Percentiles rank a stretch among this genome's conserved stretches.
Evolutionary conservation across 306 rosid genomes (phyloP).

Genomic region (Rubus idaeus): DNA sequence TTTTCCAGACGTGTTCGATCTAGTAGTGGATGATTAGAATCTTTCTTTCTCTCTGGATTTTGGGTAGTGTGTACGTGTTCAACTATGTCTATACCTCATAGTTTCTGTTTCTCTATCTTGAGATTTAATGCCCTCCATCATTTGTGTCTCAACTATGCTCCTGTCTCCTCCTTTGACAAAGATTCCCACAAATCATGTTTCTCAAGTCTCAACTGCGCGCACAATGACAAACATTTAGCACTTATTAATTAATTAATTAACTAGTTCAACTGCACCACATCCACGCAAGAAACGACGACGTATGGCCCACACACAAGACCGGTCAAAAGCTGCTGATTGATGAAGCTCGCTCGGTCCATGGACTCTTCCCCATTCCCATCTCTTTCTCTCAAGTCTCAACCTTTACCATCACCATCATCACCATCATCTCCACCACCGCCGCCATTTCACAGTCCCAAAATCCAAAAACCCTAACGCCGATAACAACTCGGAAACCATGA

Average conservation of each 20-base stretch:
- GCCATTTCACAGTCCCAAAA: neutral
- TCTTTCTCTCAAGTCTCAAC: neutral
- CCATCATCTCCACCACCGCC: neutral
- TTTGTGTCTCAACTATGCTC: no score
- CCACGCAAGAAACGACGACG: neutral
- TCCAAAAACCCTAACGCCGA: neutral
- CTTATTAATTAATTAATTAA: neutral
- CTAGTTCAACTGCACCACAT: neutral
- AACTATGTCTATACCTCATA: no score
- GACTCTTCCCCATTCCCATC: neutral
- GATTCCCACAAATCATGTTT: slow-evolving; percentile 6
- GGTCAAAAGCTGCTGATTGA: neutral
- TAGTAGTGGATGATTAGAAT: no score
- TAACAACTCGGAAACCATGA: slow-evolving; percentile 18
- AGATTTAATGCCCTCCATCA: no score
- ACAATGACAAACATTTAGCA: neutral
- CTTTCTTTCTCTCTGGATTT: no score
- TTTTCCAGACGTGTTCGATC: no score
- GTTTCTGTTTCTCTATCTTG: no score
- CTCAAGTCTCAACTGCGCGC: no score
- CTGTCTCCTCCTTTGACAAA: neutral
- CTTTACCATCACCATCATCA: no score
- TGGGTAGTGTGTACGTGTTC: no score
- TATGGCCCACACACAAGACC: neutral
- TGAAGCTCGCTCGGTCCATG: neutral